These are phyloP conservation scores for Geotrichum carabidarum DNA, from an alignment of 1,139 yeast species.

Conservation along the genomic window DNA sequence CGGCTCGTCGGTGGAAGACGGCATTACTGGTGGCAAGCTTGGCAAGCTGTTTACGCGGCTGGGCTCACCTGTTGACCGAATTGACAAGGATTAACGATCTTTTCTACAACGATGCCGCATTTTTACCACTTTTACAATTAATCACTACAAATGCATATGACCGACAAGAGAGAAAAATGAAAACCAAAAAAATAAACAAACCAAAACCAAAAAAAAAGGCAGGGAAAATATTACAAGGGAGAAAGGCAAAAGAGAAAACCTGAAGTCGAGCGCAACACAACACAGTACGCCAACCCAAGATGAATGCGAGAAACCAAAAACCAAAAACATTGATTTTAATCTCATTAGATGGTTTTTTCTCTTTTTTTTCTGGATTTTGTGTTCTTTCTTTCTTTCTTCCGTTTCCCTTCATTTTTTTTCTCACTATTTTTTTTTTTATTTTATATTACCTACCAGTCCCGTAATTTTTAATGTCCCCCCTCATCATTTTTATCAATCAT, in stretches of 20 bases:
- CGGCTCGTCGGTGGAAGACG: neutral
- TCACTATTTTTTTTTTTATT: neutral
- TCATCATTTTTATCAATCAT: neutral
- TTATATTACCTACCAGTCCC: too few relatives aligned
- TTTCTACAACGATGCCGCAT: too few relatives aligned
- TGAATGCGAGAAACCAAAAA: too few relatives aligned
- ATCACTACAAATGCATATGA: too few relatives aligned
- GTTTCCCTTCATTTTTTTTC: constrained; percentile 1
- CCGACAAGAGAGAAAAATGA: neutral
- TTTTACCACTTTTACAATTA: too few relatives aligned
- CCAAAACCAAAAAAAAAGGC: neutral
- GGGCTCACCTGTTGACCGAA: neutral
- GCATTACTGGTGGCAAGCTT: neutral
- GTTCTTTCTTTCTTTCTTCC: neutral
- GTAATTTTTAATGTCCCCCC: neutral
- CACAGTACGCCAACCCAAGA: too few relatives aligned
- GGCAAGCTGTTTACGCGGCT: constrained; percentile 1
- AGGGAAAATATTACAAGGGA: neutral
- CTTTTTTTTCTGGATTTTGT: neutral
- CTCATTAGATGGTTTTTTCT: too few relatives aligned
- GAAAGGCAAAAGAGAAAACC: neutral
- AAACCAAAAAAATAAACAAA: neutral
- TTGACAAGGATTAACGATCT: neutral
- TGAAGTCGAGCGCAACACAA: too few relatives aligned
- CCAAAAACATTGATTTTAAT: too few relatives aligned